Percentiles rank a stretch among this genome's conserved stretches.
These are phyloP conservation scores for Fusarium marasasianum DNA, from an alignment of 2,329 filamentous ascomycete species.

Conservation along the genomic window DNA sequence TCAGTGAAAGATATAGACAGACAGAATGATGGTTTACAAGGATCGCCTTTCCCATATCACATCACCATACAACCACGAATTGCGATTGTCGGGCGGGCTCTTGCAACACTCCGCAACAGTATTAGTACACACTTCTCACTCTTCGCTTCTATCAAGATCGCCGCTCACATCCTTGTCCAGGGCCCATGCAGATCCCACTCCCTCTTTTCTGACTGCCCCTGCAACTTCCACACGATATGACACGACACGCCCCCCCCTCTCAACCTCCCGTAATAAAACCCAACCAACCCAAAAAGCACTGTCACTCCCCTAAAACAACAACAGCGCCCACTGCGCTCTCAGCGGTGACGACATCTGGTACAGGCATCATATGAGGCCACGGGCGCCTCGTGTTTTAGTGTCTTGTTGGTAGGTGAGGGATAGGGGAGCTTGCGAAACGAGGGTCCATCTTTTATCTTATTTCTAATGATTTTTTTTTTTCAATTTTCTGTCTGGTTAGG, in stretches of 20 bases:
- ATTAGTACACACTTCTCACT: not conserved
- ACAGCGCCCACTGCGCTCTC: constrained; percentile 1
- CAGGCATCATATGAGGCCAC: constrained; percentile 1
- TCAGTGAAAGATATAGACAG: not conserved
- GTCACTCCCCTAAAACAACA: constrained; percentile 19
- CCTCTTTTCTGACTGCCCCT: constrained; percentile 1
- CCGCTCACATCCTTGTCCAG: constrained; percentile 21
- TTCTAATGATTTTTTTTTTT: not conserved
- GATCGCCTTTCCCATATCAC: constrained; percentile 18
- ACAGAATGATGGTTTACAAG: constrained; percentile 4
- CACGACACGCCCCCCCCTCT: constrained; percentile 31
- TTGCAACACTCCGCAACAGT: constrained; percentile 16
- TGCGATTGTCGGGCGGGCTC: constrained; percentile 25
- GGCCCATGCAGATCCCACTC: constrained; percentile 23
- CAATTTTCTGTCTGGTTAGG: not conserved
- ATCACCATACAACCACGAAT: constrained; percentile 19
- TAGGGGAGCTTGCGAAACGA: constrained; percentile 5
- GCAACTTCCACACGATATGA: constrained; percentile 21
- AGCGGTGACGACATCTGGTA: constrained; percentile 34
- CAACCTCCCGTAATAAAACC: constrained; percentile 12
- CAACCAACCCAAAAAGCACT: not conserved
- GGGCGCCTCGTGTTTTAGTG: constrained; percentile 34
- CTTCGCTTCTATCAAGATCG: constrained; percentile 29
- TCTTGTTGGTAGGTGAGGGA: not conserved
- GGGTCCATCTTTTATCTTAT: constrained; percentile 23